Conservation (phyloP, 495 filamentous ascomycete genomes). For the Annulohypoxylon stygium region DNA sequence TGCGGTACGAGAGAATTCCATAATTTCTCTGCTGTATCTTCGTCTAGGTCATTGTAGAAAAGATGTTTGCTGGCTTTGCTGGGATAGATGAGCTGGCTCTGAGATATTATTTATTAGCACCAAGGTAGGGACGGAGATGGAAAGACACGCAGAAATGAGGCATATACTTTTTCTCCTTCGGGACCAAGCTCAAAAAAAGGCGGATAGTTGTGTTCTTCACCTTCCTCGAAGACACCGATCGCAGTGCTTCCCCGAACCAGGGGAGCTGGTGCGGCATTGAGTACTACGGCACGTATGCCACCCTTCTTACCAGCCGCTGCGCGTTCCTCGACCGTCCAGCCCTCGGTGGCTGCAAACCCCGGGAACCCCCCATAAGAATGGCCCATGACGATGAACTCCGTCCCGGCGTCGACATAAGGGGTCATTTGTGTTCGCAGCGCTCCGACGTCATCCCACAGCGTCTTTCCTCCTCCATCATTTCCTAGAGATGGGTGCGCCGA, state of each 20-base stretch:
- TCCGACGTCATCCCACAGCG: constrained; percentile 27
- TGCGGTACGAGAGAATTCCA: constrained; percentile 26
- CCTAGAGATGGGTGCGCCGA: constrained; percentile 13
- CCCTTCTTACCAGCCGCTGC: constrained; percentile 48
- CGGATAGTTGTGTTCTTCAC: constrained; percentile 8
- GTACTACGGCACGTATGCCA: constrained; percentile 54
- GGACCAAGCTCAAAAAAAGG: neutral
- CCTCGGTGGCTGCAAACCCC: constrained; percentile 38
- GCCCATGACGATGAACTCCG: constrained; percentile 45
- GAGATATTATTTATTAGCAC: neutral
- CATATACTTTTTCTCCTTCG: neutral
- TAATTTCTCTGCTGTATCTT: constrained; percentile 25
- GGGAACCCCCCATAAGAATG: constrained; percentile 51
- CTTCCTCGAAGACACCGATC: constrained; percentile 4
- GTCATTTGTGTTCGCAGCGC: constrained; percentile 42
- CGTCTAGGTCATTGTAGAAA: constrained; percentile 34
- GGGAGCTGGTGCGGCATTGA: constrained; percentile 46
- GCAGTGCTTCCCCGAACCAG: constrained; percentile 6
- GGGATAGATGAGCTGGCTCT: constrained; percentile 26
- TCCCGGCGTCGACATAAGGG: constrained; percentile 48
- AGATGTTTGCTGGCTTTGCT: constrained; percentile 24
- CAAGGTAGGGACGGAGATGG: neutral
- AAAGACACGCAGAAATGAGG: neutral
- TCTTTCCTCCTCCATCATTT: constrained; percentile 4
- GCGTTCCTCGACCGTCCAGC: constrained; percentile 47